These are phyloP conservation scores for Akanthomyces lecanii DNA, from an alignment of 2,329 filamentous ascomycete genomes.

Conservation along the genomic window DNA sequence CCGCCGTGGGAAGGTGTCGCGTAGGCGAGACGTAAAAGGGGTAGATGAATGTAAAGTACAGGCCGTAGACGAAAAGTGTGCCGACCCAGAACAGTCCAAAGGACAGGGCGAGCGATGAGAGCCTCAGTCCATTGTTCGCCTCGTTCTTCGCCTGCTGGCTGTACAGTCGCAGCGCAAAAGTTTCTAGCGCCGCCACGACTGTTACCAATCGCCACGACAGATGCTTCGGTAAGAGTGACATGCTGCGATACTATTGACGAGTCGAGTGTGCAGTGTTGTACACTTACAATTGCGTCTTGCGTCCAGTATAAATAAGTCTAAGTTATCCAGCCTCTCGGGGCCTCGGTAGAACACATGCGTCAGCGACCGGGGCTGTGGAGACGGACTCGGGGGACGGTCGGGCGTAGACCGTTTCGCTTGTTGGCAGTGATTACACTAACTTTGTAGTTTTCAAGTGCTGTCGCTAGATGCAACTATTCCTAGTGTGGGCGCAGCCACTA, in stretches of 20 bases:
- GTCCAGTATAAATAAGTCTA: too few relatives aligned
- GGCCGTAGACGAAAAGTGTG: conserved; percentile 22
- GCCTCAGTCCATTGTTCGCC: background rate
- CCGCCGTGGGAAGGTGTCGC: conserved; percentile 41
- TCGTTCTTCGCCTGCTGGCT: background rate
- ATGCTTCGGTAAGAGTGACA: background rate
- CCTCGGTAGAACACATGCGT: too few relatives aligned
- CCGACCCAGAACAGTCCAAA: conserved; percentile 36
- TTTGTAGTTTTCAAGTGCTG: too few relatives aligned
- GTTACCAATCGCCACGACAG: background rate
- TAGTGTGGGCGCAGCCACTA: too few relatives aligned
- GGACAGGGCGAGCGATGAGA: conserved; percentile 26
- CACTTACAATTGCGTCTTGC: too few relatives aligned
- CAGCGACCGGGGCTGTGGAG: too few relatives aligned
- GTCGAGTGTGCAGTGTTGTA: too few relatives aligned
- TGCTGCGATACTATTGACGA: background rate
- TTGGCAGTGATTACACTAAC: too few relatives aligned
- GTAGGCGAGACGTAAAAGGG: conserved; percentile 40
- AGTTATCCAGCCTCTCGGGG: too few relatives aligned
- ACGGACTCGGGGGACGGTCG: too few relatives aligned
- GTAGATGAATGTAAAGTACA: conserved; percentile 38
- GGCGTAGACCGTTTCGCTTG: too few relatives aligned
- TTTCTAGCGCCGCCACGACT: background rate
- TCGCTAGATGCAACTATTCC: too few relatives aligned
- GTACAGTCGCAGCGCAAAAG: background rate